phyloP scores from a whole-genome alignment of 2,329 filamentous ascomycete species.

The Exophiala dermatitidis region DNA sequence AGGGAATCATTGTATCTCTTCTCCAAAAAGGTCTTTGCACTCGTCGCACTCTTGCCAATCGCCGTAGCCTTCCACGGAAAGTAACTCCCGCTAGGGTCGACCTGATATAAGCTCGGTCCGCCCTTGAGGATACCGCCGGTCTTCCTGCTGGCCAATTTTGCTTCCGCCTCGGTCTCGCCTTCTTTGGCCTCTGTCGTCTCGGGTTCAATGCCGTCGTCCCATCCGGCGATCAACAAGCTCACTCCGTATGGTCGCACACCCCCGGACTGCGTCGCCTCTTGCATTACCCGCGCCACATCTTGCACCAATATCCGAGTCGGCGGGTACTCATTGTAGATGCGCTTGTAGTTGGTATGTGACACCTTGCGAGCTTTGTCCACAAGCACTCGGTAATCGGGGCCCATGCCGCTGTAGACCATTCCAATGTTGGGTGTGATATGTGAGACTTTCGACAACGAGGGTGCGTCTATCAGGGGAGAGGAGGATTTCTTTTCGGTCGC shows the following conservation, averaged over 20 bases:
- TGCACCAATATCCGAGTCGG: conserved; percentile 98
- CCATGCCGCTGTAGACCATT: conserved; percentile 99
- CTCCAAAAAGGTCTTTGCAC: conserved; percentile 97
- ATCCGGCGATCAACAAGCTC: conserved; percentile 88
- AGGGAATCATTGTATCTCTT: conserved; percentile 97
- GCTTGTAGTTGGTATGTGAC: conserved; percentile 97
- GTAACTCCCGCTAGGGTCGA: conserved; percentile 97
- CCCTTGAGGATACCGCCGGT: conserved; percentile 94
- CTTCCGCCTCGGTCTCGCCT: conserved; percentile 50
- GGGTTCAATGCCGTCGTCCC: conserved; percentile 93
- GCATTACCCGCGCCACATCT: conserved; percentile 95
- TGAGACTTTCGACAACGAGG: conserved; percentile 93
- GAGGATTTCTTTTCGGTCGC: conserved; percentile 99
- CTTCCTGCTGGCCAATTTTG: conserved; percentile 75
- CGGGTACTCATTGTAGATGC: conserved; percentile 99
- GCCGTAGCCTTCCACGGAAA: conserved; percentile 99
- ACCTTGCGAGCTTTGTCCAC: conserved; percentile 98
- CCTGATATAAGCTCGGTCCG: conserved; percentile 94
- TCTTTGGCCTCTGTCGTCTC: conserved; percentile 60
- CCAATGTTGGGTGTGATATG: conserved; percentile 98
- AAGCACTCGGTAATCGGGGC: conserved; percentile 92
- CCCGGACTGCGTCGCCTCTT: conserved; percentile 96
- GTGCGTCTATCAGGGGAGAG: conserved; percentile 89
- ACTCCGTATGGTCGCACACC: conserved; percentile 97
- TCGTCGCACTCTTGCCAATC: conserved; percentile 96